A percentile compares a stretch with the other conserved stretches of the same genome.
Conservation (phyloP, 2,329 filamentous ascomycete genomes). For the Clarireedia monteithiana region DNA sequence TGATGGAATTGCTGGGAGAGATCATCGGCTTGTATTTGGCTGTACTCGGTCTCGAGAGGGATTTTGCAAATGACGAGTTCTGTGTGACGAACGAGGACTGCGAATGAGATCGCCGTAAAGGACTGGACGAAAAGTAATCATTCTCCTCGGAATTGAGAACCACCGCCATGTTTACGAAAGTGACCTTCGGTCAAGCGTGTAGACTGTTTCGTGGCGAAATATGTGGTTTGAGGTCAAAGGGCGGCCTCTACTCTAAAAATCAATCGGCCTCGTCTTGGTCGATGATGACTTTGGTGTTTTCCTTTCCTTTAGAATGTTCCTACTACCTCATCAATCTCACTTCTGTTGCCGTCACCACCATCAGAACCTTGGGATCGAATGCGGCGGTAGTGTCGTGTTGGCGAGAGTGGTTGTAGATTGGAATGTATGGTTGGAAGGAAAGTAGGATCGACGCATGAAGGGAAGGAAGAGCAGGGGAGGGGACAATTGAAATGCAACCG, state of each 20-base stretch:
- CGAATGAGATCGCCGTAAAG: slow-evolving; percentile 52
- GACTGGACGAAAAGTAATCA: slow-evolving; percentile 45
- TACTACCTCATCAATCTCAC: background rate
- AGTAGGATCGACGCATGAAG: background rate
- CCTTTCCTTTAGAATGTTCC: background rate
- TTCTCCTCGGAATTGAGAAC: slow-evolving; percentile 43
- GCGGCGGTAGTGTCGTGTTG: background rate
- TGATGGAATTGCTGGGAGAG: slow-evolving; percentile 23
- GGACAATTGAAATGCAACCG: background rate
- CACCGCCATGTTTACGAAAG: slow-evolving; percentile 25
- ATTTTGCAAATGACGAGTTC: slow-evolving; percentile 31
- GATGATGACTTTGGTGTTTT: background rate
- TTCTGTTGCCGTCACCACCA: background rate
- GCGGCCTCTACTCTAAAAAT: background rate
- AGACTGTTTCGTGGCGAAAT: background rate
- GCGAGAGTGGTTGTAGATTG: background rate
- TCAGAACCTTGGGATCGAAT: background rate
- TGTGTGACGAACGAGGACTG: slow-evolving; percentile 43
- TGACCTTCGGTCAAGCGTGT: background rate
- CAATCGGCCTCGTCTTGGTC: background rate
- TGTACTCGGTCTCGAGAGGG: slow-evolving; percentile 36
- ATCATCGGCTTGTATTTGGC: slow-evolving; percentile 21
- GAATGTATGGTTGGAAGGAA: background rate
- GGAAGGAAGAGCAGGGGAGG: background rate
- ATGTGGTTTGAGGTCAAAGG: slow-evolving; percentile 4